phyloP scores from a whole-genome alignment of 2,329 filamentous ascomycete species.

The Colletotrichum cordylinicola region DNA sequence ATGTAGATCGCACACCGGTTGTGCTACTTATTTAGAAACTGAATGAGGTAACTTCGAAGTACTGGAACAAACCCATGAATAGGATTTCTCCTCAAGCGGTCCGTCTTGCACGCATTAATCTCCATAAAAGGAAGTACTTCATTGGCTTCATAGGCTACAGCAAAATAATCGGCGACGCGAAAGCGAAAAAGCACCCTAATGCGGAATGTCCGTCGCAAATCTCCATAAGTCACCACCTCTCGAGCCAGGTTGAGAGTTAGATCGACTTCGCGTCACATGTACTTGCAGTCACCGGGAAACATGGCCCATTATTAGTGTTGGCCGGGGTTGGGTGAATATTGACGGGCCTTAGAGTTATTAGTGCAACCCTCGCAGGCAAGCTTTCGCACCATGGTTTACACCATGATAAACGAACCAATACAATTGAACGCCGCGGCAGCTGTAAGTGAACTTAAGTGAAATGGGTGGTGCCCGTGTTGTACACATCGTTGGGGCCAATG shows the following conservation, averaged over 20 bases:
- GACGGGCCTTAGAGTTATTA: not conserved
- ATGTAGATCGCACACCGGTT: not conserved
- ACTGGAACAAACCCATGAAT: not conserved
- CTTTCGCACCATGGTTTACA: not conserved
- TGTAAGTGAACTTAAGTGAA: not conserved
- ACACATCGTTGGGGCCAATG: not conserved
- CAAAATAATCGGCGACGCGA: not conserved
- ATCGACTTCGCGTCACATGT: not conserved
- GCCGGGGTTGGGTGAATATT: not conserved
- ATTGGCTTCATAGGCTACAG: not conserved
- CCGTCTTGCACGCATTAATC: not conserved
- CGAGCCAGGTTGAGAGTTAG: not conserved
- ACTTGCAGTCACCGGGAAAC: not conserved
- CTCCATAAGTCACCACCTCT: not conserved
- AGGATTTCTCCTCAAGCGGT: not conserved
- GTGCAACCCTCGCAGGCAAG: not conserved
- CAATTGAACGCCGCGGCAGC: not conserved
- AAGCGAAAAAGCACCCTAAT: not conserved
- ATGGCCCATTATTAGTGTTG: not conserved
- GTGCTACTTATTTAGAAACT: not conserved
- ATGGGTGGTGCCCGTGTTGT: not conserved
- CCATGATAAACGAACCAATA: not conserved
- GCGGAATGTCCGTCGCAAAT: not conserved
- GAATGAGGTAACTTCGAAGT: not conserved
- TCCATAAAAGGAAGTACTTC: not conserved